Evolutionary conservation across 306 rosid species (phyloP).

Genomic region (Corylus avellana): DNA sequence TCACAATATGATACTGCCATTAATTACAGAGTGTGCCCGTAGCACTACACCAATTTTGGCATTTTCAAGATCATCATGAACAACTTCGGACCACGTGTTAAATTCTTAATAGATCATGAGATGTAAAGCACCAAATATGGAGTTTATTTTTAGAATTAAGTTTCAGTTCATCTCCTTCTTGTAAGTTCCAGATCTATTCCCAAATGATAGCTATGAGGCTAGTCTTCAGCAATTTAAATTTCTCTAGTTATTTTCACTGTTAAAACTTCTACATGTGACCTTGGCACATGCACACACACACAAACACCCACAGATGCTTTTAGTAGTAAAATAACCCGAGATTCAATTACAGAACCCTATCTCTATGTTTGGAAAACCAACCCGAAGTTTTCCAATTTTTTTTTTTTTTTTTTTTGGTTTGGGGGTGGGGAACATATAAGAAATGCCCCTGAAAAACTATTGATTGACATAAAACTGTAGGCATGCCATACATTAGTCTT

Average conservation of each 20-base stretch:
- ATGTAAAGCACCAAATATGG: neutral
- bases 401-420: too few species aligned
- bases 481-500: neutral
- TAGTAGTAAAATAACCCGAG: too few species aligned
- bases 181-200: neutral
- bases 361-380: too few species aligned
- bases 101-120: neutral
- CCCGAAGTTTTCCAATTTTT: too few species aligned
- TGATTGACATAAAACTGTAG: neutral
- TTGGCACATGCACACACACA: too few species aligned
- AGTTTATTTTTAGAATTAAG: neutral
- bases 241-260: too few species aligned
- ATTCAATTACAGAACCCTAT: too few species aligned
- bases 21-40: neutral
- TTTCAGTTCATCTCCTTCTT: neutral
- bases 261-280: too few species aligned
- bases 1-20: neutral
- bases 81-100: neutral
- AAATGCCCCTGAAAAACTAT: too few species aligned
- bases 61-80: neutral
- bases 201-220: neutral
- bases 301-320: too few species aligned
- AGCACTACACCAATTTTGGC: slow-evolving; percentile 1
- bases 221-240: neutral
- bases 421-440: too few species aligned